Base-by-base conservation (phyloP, 805 yeast species). In the Yarrowia sp. region DNA sequence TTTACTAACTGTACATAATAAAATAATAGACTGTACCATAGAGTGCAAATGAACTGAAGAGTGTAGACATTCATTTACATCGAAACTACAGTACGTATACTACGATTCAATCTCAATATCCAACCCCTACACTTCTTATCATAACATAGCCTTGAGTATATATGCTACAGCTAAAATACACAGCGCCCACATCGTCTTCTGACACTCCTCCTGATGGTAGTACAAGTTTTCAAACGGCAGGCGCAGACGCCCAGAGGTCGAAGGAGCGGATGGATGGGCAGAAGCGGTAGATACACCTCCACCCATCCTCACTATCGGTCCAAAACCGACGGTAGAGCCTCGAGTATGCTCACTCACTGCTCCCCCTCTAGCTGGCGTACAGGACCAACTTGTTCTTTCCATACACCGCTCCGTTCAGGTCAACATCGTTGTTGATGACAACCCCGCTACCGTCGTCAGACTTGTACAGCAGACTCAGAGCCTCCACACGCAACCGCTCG, bases 351-450 rank as follows among this genome's bases (percentile, higher is more conserved):
- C 7, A 26, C 32, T 26, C 32, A 26, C 32, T 5, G 32, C 32
- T 26, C 32, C 7, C 32, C 32, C 32, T 7, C n/a, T 58, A 72
- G 36, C 59, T 70, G n/a, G 76, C 77, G 65, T 74, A 75, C 16
- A 78, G 70, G 1, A 77, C 79, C 40, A 78, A 67, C 70, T 78
- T 78, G 48, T 73, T 71, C 52, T 73, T 73, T 41, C 73, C 75
- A 40, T 72, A 72, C 49, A 78, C 68, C 1, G 75, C 76, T 15
- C 65, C 68, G 14, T 70, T 72, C 59, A 78, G 75, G 49, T 74
- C 77, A 8, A 69, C 76, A 36, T 78, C 78, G 58, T 71, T 72
- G 46, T 61, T 58, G 19, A 77, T 64, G 59, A 70, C 74, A 10
- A 73, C 70, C 10, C 73, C 70, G 8, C 12, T 12, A 14, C 67